Conservation (phyloP, 164 flowering plant species). For the Nymphaea thermarum region DNA sequence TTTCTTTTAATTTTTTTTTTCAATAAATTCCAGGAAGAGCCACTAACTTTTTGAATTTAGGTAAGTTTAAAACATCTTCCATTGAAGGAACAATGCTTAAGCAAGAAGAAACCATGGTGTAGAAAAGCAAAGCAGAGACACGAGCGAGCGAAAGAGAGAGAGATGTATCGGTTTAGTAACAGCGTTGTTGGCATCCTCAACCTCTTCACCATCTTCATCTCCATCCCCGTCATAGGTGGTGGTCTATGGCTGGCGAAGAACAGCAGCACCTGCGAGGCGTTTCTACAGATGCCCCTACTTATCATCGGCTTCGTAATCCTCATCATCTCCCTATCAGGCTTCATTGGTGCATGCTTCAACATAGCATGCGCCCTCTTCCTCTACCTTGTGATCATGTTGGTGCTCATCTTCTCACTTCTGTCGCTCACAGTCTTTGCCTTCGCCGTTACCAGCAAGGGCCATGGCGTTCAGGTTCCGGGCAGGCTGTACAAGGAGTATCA, state of each 20-base stretch:
- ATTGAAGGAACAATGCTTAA: no score
- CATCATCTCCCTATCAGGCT: slow-evolving; percentile 72
- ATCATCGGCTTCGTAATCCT: slow-evolving; percentile 68
- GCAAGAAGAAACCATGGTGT: neutral
- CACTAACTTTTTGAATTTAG: no score
- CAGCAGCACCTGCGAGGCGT: slow-evolving; percentile 65
- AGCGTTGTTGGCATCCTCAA: slow-evolving; percentile 81
- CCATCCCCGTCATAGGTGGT: slow-evolving; percentile 89
- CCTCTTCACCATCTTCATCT: slow-evolving; percentile 75
- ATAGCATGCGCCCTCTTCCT: slow-evolving; percentile 88
- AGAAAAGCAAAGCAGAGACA: slow-evolving; percentile 5
- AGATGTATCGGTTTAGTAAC: slow-evolving; percentile 61
- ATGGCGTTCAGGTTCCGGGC: slow-evolving; percentile 53
- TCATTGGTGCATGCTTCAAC: slow-evolving; percentile 85
- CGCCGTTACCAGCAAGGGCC: slow-evolving; percentile 61
- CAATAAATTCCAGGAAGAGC: no score
- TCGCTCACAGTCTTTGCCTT: slow-evolving; percentile 69
- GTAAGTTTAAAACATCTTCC: no score
- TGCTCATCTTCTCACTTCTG: slow-evolving; percentile 49
- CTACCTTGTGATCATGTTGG: slow-evolving; percentile 61
- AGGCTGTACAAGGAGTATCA: slow-evolving; percentile 61
- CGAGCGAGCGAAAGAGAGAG: neutral
- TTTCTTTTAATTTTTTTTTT: no score
- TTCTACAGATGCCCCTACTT: slow-evolving; percentile 80
- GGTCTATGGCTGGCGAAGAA: slow-evolving; percentile 84